Base-by-base conservation (phyloP, 176 grass and related monocot genomes). In the Oryza nivara region DNA sequence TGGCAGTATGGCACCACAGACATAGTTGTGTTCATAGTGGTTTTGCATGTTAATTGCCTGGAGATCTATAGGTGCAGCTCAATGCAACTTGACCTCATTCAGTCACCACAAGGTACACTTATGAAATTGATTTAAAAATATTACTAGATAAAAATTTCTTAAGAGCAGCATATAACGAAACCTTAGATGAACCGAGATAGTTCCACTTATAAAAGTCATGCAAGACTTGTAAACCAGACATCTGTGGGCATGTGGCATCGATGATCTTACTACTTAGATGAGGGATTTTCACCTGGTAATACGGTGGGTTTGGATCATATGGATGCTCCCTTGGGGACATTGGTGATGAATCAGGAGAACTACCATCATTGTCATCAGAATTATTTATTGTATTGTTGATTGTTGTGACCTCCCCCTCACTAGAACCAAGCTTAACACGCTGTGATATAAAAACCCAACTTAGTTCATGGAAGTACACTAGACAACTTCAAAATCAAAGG, bases 331-430 rank as follows among this genome's bases (percentile, higher is more conserved):
- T 91, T 16, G 79, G 79, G 79, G 67, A 86, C 44, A 16, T 73
- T 68, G 96, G 93, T 58, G 93, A 89, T 70, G 84, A 87, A 86
- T 99, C 90, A 20, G 96, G 93, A 32, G 93, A 94, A 84, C 86
- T 91, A 72, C 61, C 84, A 74, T 88, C 88, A 56, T 94, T 87
- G 13, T 81, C 71, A 79, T 94, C 92, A 54, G 67, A 85, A 86
- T 93, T 95, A 54, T 90, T 80, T 69, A 82, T 70, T 3, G 85
- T 92, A 80, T 88, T 84, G 5, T 77, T 76, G 68, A 86, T 80
- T 68, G 89, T 26, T 64, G 91, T 28, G 81, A 78, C 68, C 44
- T 92, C 93, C 67, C 79, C 77, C 54, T 91, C 96, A 28, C 45
- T 72, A 76, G 77, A 35, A 35, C 75, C 82, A 61, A 74, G 58